These are phyloP conservation scores for Hypsizygus ulmarius DNA, from an alignment of 1,284 basidiomycete species.

Conservation along the genomic window DNA sequence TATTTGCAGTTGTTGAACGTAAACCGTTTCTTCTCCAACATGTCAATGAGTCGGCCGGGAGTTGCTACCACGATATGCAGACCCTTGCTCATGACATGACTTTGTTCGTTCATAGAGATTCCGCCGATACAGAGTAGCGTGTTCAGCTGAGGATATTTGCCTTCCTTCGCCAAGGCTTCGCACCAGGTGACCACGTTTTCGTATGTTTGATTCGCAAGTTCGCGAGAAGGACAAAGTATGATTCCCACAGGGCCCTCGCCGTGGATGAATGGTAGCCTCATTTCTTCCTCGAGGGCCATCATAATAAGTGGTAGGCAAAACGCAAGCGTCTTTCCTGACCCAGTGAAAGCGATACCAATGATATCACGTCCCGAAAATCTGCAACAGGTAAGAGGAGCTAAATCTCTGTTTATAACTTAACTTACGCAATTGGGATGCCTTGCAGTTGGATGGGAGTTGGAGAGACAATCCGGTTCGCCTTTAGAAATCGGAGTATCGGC, in stretches of 20 bases:
- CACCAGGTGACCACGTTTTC: conserved; percentile 92
- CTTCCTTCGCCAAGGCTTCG: conserved; percentile 72
- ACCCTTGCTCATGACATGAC: conserved; percentile 85
- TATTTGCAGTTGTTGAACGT: conserved; percentile 92
- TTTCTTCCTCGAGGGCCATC: conserved; percentile 92
- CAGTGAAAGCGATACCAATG: conserved; percentile 95
- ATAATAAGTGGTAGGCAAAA: conserved; percentile 96
- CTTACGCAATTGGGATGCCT: conserved; percentile 92
- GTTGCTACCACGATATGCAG: conserved; percentile 97
- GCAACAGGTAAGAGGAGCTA: conserved; percentile 16
- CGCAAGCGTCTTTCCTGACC: conserved; percentile 88
- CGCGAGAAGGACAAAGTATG: conserved; percentile 92
- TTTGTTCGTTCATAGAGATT: conserved; percentile 96
- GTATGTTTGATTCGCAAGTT: conserved; percentile 93
- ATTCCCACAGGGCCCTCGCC: conserved; percentile 97
- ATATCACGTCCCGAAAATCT: conserved; percentile 90
- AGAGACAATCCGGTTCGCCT: conserved; percentile 78
- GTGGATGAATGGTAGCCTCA: conserved; percentile 82
- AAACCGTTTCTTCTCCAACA: conserved; percentile 92
- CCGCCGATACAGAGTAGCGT: conserved; percentile 95
- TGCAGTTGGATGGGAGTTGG: conserved; percentile 98
- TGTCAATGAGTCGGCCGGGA: conserved; percentile 93
- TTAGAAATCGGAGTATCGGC: conserved; percentile 79
- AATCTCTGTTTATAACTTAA: conserved; percentile 12
- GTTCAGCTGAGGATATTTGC: conserved; percentile 82